Conservation (phyloP, 352 stramenopile genomes). For the Phytophthora pseudosyringae region DNA sequence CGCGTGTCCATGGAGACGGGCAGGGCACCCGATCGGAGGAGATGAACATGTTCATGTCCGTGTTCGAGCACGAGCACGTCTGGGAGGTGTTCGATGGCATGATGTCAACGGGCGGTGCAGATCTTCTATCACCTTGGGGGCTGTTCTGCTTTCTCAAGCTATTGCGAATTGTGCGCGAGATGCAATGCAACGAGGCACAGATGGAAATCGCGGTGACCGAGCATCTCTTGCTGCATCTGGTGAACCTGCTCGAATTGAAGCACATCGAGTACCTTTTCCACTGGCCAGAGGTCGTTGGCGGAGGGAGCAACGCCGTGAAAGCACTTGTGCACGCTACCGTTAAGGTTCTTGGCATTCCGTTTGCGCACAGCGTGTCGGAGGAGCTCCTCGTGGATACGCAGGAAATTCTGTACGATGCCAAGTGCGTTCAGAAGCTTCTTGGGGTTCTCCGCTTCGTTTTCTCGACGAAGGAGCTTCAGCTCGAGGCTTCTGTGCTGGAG, state of each 20-base stretch:
- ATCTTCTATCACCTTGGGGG: conserved; percentile 83
- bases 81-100: conserved; percentile 65
- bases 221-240: conserved; percentile 60
- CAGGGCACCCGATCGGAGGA: conserved; percentile 23
- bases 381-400: conserved; percentile 72
- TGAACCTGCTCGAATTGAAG: conserved; percentile 58
- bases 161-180: conserved; percentile 76
- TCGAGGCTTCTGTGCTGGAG: conserved; percentile 68
- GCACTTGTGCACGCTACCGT: conserved; percentile 85
- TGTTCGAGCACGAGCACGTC: conserved; percentile 50
- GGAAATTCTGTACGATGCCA: conserved; percentile 73
- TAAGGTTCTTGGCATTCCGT: conserved; percentile 83
- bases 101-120: conserved; percentile 52
- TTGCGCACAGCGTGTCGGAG: conserved; percentile 71
- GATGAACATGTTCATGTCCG: conserved; percentile 46
- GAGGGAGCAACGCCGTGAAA: conserved; percentile 83
- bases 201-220: conserved; percentile 64
- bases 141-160: conserved; percentile 88
- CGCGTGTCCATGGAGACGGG: conserved; percentile 2
- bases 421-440: conserved; percentile 72
- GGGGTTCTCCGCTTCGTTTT: conserved; percentile 71
- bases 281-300: conserved; percentile 80
- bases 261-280: conserved; percentile 74
- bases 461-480: conserved; percentile 51
- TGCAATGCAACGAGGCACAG: conserved; percentile 48